phyloP scores from a whole-genome alignment of 306 rosid species.

The Alnus rubra region DNA sequence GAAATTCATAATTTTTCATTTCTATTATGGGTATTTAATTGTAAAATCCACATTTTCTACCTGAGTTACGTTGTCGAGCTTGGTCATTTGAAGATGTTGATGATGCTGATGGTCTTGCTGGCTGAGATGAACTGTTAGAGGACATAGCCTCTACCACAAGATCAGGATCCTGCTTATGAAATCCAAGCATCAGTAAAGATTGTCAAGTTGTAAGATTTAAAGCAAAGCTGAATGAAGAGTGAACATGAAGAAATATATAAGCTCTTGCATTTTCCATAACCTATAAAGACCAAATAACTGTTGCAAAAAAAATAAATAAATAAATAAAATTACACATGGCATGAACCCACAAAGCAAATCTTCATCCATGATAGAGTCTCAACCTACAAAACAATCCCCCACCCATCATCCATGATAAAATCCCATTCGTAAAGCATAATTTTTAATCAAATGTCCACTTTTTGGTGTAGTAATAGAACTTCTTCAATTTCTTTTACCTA shows the following conservation, averaged over 20 bases:
- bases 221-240: neutral
- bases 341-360: neutral
- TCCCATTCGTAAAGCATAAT: neutral
- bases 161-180: slow-evolving; percentile 66
- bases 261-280: neutral
- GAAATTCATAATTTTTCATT: neutral
- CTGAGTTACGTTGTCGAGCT: slow-evolving; percentile 55
- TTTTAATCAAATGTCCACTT: neutral
- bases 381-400: neutral
- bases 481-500: neutral
- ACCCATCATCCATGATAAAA: neutral
- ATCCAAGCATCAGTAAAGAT: slow-evolving; percentile 22
- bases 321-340: neutral
- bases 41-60: slow-evolving; percentile 34
- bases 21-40: neutral
- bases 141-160: slow-evolving; percentile 81
- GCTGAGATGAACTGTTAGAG: slow-evolving; percentile 57
- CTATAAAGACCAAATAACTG: neutral
- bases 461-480: neutral
- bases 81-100: slow-evolving; percentile 53
- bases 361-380: neutral
- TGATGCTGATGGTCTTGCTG: slow-evolving; percentile 56
- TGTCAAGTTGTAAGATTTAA: slow-evolving; percentile 7
- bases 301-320: neutral
- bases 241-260: neutral